phyloP scores from a whole-genome alignment of 164 flowering plant species.

The Malania oleifera region DNA sequence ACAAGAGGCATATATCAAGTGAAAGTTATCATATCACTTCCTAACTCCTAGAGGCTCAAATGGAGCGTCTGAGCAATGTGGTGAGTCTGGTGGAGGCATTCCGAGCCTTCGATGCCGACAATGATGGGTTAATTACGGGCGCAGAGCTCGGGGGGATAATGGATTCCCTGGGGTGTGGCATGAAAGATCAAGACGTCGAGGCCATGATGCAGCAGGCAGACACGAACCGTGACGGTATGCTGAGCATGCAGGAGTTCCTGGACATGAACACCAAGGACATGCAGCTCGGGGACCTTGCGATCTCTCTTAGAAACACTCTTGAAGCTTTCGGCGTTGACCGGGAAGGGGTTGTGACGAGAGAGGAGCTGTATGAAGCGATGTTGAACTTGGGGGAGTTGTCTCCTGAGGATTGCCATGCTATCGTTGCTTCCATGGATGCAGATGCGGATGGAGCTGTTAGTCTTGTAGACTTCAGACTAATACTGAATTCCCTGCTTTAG shows the following conservation, averaged over 20 bases:
- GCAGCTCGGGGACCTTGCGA: constrained; percentile 30
- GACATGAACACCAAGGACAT: constrained; percentile 43
- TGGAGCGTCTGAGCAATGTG: constrained; percentile 39
- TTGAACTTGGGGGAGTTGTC: constrained; percentile 22
- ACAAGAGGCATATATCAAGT: too few species aligned
- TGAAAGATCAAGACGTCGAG: constrained; percentile 33
- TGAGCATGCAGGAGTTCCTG: constrained; percentile 44
- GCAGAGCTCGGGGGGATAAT: constrained; percentile 50
- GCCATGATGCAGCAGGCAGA: constrained; percentile 44
- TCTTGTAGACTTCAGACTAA: constrained; percentile 34
- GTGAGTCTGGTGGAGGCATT: constrained; percentile 39
- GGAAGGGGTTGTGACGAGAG: constrained; percentile 31
- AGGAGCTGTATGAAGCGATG: constrained; percentile 26
- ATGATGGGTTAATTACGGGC: constrained; percentile 35
- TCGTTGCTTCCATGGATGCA: constrained; percentile 38
- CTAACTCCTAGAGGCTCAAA: constrained; percentile 44
- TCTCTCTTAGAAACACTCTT: constrained; percentile 20
- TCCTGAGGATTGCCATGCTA: constrained; percentile 27
- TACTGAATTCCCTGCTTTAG: constrained; percentile 35
- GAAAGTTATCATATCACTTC: too few species aligned
- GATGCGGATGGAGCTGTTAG: constrained; percentile 46
- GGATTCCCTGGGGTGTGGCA: constrained; percentile 40
- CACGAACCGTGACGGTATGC: constrained; percentile 34
- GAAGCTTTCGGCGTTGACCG: constrained; percentile 26
- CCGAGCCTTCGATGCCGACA: constrained; percentile 52